Evolutionary conservation across 345 rosid genomes (phyloP).

Genomic region (Acer yangbiense): DNA sequence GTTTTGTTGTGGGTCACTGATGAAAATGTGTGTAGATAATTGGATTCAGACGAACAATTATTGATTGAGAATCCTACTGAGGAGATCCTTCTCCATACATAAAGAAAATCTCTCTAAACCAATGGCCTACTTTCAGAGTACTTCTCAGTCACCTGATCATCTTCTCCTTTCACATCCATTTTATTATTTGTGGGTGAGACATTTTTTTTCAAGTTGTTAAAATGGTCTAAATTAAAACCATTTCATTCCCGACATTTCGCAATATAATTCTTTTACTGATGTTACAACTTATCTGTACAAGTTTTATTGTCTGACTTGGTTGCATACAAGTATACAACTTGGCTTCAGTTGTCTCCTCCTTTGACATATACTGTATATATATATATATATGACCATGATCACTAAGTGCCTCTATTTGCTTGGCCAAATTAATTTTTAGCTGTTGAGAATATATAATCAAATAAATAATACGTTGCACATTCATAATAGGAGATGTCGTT

Average conservation of each 20-base stretch:
- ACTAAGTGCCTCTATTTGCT: neutral
- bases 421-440: neutral
- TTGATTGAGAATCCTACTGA: constrained; percentile 17
- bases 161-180: neutral
- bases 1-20: constrained; percentile 23
- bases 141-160: neutral
- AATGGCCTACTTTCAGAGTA: constrained; percentile 23
- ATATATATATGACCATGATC: neutral
- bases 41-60: neutral
- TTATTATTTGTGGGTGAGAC: neutral
- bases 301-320: constrained; percentile 1
- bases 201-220: neutral
- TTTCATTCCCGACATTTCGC: constrained; percentile 14
- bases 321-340: neutral
- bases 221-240: neutral
- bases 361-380: too few relatives aligned
- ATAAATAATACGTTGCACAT: too few relatives aligned
- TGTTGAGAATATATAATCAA: too few relatives aligned
- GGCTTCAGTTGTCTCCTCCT: neutral
- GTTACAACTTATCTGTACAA: neutral
- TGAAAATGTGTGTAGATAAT: neutral
- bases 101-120: neutral
- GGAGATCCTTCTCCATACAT: constrained; percentile 9
- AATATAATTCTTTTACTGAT: neutral
- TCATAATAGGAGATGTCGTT: too few relatives aligned